These are phyloP conservation scores for Hypoxylon sp. DNA, from an alignment of 2,329 filamentous ascomycete genomes.

Conservation along the genomic window DNA sequence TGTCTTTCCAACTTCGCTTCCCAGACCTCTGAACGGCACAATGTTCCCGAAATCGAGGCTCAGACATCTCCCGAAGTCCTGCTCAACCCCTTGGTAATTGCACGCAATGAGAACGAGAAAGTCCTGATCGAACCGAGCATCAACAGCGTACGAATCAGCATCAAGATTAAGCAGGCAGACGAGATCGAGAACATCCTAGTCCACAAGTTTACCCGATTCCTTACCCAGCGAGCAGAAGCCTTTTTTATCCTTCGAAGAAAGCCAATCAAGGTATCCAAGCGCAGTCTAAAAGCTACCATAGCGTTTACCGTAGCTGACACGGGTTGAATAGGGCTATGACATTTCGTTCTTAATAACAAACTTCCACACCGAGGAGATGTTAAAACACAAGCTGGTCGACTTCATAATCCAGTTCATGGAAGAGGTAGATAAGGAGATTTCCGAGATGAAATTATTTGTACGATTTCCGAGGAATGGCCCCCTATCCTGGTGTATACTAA, in stretches of 20 bases:
- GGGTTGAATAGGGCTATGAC: slow-evolving; percentile 80
- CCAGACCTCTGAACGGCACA: slow-evolving; percentile 95
- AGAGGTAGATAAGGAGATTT: slow-evolving; percentile 99
- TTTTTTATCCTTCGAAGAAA: slow-evolving; percentile 98
- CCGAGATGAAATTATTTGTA: slow-evolving; percentile 99
- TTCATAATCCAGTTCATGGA: slow-evolving; percentile 99
- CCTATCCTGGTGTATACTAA: slow-evolving; percentile 18
- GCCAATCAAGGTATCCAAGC: slow-evolving; percentile 82
- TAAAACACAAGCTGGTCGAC: slow-evolving; percentile 99
- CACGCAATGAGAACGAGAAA: slow-evolving; percentile 96
- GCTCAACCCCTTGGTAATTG: slow-evolving; percentile 89
- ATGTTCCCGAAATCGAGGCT: slow-evolving; percentile 97
- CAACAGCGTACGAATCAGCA: slow-evolving; percentile 97
- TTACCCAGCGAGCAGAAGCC: slow-evolving; percentile 95
- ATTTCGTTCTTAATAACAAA: slow-evolving; percentile 99
- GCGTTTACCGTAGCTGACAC: slow-evolving; percentile 14
- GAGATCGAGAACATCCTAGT: slow-evolving; percentile 99
- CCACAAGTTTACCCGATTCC: slow-evolving; percentile 97
- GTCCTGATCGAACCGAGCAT: slow-evolving; percentile 96
- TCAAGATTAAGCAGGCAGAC: slow-evolving; percentile 99
- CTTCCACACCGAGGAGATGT: slow-evolving; percentile 97
- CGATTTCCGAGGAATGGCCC: slow-evolving; percentile 56
- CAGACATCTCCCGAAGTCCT: slow-evolving; percentile 93
- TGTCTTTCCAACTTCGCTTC: slow-evolving; percentile 98
- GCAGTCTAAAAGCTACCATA: not conserved